Evolutionary conservation across 805 yeast genomes (phyloP), one percentile per base, ranked within the genome.

Genomic region (Candida wancherniae): DNA sequence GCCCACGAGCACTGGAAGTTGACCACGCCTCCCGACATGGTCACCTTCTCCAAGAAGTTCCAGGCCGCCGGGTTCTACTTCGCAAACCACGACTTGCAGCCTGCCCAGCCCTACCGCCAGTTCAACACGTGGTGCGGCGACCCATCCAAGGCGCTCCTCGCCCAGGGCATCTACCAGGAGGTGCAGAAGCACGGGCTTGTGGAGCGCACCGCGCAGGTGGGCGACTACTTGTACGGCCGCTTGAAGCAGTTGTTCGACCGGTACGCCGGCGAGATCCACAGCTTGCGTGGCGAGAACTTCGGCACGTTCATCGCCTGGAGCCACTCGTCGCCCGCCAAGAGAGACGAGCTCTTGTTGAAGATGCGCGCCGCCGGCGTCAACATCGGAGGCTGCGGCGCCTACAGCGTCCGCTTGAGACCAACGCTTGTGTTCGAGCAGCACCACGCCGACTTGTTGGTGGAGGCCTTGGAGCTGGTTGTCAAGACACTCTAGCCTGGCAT

Each of bases 41-140:
- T 79, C 30, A 76, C 84, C 1, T 79, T 79, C 53, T 76, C 83
- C 32, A 79, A 79, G 58, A 79, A 79, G 53, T 75, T 78, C 67
- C 85, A 79, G 57, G 73, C 80, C 30, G 84, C 84, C 3, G 85
- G 85, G 24, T 79, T 75, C 61, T 79, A 68, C 61, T 79, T 73
- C 67, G 67, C 67, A 39, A 77, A 77, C 55, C 70, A 71, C 9
- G 65, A 65, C 11, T 67, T 78, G 49, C 71, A 73, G 40, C 83
- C 84, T 28, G 69, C 68, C 42, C 66, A 66, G 45, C 71, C 84
- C 15, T 79, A 73, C 59, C 69, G 84, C 60, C 84, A 78, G 51
- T 79, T 79, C 63, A 79, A 79, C 68, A 79, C 85, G 37, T 79
- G 85, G 85, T 78, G 84, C 56, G 85, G 84, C 45, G 84, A 79